These are phyloP conservation scores for Tricholoma saponaceum DNA, from an alignment of 768 basidiomycete genomes.

Conservation along the genomic window DNA sequence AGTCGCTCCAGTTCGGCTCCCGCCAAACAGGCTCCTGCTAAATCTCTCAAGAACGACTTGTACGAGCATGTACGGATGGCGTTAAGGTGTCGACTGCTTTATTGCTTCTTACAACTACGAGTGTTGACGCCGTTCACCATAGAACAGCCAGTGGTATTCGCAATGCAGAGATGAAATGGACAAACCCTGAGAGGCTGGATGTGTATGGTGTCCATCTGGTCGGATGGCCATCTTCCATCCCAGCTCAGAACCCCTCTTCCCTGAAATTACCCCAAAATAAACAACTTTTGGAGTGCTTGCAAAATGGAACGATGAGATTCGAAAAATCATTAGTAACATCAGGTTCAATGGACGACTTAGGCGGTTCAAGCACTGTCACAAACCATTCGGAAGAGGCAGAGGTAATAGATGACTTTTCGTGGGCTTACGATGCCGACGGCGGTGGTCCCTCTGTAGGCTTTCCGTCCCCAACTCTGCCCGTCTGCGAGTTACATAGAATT, in stretches of 20 bases:
- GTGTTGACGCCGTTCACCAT: background rate
- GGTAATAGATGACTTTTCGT: conserved; percentile 34
- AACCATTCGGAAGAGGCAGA: conserved; percentile 12
- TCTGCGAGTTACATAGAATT: conserved; percentile 3
- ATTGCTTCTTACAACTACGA: background rate
- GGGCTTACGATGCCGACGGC: conserved; percentile 38
- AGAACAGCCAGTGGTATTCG: conserved; percentile 56
- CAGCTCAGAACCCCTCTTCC: conserved; percentile 58
- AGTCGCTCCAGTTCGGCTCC: conserved; percentile 11
- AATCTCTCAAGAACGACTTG: conserved; percentile 48
- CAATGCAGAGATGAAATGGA: conserved; percentile 76
- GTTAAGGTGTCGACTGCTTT: conserved; percentile 38
- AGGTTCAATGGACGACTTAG: conserved; percentile 1
- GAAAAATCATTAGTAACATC: conserved; percentile 24
- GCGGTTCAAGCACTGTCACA: conserved; percentile 2
- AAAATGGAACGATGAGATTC: conserved; percentile 46
- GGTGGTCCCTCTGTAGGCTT: conserved; percentile 11
- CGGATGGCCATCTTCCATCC: conserved; percentile 62
- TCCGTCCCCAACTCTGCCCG: background rate
- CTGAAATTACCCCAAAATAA: conserved; percentile 54
- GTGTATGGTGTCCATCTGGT: conserved; percentile 55
- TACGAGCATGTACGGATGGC: conserved; percentile 52
- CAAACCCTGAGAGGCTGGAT: conserved; percentile 54
- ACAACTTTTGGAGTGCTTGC: conserved; percentile 43
- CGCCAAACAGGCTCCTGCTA: conserved; percentile 24